Evolutionary conservation across 2,329 filamentous ascomycete genomes (phyloP).

Genomic region (Davidsoniella virescens): DNA sequence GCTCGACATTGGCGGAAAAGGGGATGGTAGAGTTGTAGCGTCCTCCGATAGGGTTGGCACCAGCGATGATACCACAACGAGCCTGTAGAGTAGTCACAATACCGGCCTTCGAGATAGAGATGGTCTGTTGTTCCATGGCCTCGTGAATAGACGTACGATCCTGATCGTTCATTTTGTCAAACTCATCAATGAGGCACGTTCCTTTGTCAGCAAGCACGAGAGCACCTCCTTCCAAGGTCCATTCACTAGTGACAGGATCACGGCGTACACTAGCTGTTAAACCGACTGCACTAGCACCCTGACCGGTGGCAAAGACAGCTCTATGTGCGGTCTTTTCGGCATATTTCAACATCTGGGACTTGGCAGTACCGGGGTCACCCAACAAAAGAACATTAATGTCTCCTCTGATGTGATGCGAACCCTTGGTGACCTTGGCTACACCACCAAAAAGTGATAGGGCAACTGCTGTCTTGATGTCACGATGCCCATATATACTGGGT

Average conservation of each 20-base stretch:
- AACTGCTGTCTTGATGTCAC: constrained; percentile 91
- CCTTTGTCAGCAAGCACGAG: constrained; percentile 88
- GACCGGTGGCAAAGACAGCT: constrained; percentile 92
- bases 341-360: constrained; percentile 94
- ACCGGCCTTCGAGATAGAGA: constrained; percentile 95
- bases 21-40: constrained; percentile 94
- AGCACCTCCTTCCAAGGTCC: constrained; percentile 92
- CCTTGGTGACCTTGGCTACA: constrained; percentile 79
- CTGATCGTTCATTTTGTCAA: constrained; percentile 99
- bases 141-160: constrained; percentile 97
- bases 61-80: constrained; percentile 87
- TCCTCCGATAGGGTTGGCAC: constrained; percentile 89
- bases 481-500: constrained; percentile 92
- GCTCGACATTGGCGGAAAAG: constrained; percentile 88
- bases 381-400: constrained; percentile 96
- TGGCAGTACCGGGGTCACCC: constrained; percentile 92
- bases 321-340: constrained; percentile 94
- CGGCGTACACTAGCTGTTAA: constrained; percentile 90
- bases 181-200: constrained; percentile 93
- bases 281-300: constrained; percentile 94
- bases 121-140: constrained; percentile 99
- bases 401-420: constrained; percentile 78
- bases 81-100: constrained; percentile 96
- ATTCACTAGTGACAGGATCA: constrained; percentile 88
- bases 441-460: constrained; percentile 89